Percentiles rank a stretch among this genome's conserved stretches.
phyloP scores from a whole-genome alignment of 306 rosid species.

The Echinosophora koreensis region DNA sequence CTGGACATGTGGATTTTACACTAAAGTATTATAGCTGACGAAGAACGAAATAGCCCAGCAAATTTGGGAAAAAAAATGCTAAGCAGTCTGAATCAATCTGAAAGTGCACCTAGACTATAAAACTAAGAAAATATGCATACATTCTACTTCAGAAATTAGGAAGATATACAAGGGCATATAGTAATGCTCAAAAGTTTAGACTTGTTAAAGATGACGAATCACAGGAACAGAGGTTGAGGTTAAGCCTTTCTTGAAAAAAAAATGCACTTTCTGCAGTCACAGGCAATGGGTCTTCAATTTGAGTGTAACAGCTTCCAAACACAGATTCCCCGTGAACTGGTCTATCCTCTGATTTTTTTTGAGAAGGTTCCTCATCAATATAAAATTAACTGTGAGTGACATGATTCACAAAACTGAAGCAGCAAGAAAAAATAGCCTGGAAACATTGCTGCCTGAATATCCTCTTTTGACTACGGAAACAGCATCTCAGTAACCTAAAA shows the following conservation, averaged over 20 bases:
- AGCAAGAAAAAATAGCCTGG: conserved; percentile 28
- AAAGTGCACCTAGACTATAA: background rate
- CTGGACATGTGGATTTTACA: conserved; percentile 1
- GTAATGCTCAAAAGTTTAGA: background rate
- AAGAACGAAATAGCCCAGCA: conserved; percentile 16
- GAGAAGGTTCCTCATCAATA: conserved; percentile 19
- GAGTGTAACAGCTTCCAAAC: conserved; percentile 38
- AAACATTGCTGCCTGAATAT: conserved; percentile 19
- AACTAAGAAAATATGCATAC: background rate
- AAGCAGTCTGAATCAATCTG: conserved; percentile 30
- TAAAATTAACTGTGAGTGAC: conserved; percentile 24
- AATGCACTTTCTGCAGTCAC: conserved; percentile 39
- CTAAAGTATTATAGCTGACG: background rate
- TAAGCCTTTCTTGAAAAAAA: conserved; percentile 24
- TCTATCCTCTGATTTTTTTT: conserved; percentile 28
- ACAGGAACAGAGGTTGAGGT: conserved; percentile 2
- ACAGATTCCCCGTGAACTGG: conserved; percentile 16
- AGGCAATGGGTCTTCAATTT: conserved; percentile 28
- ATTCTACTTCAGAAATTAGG: conserved; percentile 14
- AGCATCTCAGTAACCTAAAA: conserved; percentile 30
- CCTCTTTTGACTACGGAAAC: conserved; percentile 33
- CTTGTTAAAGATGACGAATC: conserved; percentile 39
- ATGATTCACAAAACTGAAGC: conserved; percentile 36
- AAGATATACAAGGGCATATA: conserved; percentile 35
- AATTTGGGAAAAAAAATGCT: background rate